These are phyloP conservation scores for Anisodus tanguticus DNA, from an alignment of 257 asterid genomes.

Conservation along the genomic window DNA sequence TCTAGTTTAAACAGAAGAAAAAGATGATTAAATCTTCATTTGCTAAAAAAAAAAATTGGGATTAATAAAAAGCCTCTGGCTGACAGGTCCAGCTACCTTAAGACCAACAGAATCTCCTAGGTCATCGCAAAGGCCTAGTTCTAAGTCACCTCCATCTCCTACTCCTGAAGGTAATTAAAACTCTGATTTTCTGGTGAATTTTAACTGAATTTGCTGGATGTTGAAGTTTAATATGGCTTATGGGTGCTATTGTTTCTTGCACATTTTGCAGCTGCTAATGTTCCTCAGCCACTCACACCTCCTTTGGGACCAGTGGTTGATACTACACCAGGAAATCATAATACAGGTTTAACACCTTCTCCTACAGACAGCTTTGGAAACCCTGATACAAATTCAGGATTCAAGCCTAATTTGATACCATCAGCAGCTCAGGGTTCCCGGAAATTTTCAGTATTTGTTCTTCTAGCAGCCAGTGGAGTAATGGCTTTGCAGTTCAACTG, in stretches of 20 bases:
- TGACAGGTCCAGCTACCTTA: constrained; percentile 22
- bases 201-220: not conserved
- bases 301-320: constrained; percentile 31
- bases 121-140: not conserved
- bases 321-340: constrained; percentile 32
- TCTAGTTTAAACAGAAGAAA: not conserved
- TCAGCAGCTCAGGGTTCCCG: constrained; percentile 49
- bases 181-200: not conserved
- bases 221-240: not conserved
- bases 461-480: constrained; percentile 43
- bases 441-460: constrained; percentile 34
- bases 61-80: not conserved
- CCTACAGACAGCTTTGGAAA: constrained; percentile 28
- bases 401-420: constrained; percentile 50
- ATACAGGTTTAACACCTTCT: constrained; percentile 26
- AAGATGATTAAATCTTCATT: not conserved
- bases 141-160: constrained; percentile 26
- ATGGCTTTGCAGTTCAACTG: constrained; percentile 39
- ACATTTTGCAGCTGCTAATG: constrained; percentile 32
- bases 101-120: constrained; percentile 14
- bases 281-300: constrained; percentile 28
- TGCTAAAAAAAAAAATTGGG: not conserved
- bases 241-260: not conserved
- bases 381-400: constrained; percentile 50
- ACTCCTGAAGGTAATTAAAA: constrained; percentile 26